A percentile compares a stretch with the other conserved stretches of the same genome.
These are phyloP conservation scores for Silybum marianum DNA, from an alignment of 129 eudicot species.

Conservation along the genomic window DNA sequence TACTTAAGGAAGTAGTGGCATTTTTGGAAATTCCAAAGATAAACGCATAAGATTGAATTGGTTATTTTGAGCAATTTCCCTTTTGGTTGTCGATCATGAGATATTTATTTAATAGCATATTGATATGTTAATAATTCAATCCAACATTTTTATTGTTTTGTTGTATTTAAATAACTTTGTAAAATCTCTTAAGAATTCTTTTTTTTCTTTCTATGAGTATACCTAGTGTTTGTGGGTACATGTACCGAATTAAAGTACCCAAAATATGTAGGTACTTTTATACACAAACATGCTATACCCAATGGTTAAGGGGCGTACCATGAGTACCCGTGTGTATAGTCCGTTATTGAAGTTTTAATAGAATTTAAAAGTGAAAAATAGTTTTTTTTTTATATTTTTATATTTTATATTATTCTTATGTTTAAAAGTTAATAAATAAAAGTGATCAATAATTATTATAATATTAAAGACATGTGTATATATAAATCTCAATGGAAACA, in stretches of 20 bases:
- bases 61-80: no score
- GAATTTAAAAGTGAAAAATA: not conserved
- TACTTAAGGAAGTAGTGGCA: no score
- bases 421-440: not conserved
- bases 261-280: constrained; percentile 5
- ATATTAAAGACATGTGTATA: no score
- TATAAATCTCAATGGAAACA: not conserved
- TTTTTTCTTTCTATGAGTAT: no score
- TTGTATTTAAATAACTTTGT: not conserved
- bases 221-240: not conserved
- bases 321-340: not conserved
- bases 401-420: not conserved
- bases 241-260: not conserved
- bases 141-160: no score
- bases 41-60: no score
- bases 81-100: not conserved
- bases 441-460: not conserved
- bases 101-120: no score
- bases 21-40: no score
- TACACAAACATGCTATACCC: not conserved
- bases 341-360: not conserved
- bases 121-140: not conserved
- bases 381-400: no score
- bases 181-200: no score
- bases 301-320: not conserved